Evolutionary conservation across 2,329 filamentous ascomycete genomes (phyloP), one percentile per base, ranked within the genome.

Genomic region (Pseudogymnoascus sp.): DNA sequence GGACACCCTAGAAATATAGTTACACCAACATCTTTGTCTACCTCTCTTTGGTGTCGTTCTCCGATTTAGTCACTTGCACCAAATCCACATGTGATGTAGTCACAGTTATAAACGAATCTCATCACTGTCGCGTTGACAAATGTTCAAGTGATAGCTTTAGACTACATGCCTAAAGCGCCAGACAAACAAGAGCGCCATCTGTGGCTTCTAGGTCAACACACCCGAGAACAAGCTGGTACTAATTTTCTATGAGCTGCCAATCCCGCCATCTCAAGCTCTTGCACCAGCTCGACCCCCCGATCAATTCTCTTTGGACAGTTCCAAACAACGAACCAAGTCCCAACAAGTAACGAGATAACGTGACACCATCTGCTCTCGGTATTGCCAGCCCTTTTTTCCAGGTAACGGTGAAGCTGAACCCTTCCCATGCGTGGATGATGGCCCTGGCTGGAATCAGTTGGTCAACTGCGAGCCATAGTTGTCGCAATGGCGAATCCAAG

Each of bases 401-500:
- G 23, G 21, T n/a, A 51, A 29, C 31, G 14, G 6, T 54, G 26
- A 31, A 2, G 8, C 12, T 26, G 23, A n/a, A 51, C 16, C n/a
- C 12, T n/a, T 11, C 47, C 10, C 14, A 31, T 31, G n/a, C 4
- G 14, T 11, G 8, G 26, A 34, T 10, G 47, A 57, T 34, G 8
- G n/a, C 10, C 29, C 8, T 57, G 26, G 26, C n/a, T 34, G 4
- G 26, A n/a, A 57, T 57, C n/a, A 57, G n/a, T 34, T 34, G 51
- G 51, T 57, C 29, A 57, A 18, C 51, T 57, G 51, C 14, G 51
- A 57, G 2, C 51, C 51, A 21, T 57, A 57, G 29, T 57, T 57
- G n/a, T 57, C 51, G 16, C 51, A 57, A 18, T 57, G 51, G 26
- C 51, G 51, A 21, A 57, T 34, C 67, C 67, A 67, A 54, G 47